Conservation (phyloP, 805 yeast species). For the Crinitomyces ghanaensis region DNA sequence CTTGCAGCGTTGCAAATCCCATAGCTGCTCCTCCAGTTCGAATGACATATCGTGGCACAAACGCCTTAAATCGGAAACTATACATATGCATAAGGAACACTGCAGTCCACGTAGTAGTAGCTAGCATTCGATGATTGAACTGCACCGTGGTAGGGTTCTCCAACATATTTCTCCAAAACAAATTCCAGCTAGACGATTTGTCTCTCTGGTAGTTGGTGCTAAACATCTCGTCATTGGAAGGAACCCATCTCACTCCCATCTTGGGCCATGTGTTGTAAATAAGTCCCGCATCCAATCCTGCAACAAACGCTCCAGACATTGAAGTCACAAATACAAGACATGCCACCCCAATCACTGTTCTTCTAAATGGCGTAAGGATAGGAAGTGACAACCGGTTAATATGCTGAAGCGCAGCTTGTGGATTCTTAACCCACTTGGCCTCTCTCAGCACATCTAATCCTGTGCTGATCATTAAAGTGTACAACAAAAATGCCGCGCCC, state of each 20-base stretch:
- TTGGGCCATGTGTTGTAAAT: conserved; percentile 93
- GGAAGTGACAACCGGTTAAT: conserved; percentile 50
- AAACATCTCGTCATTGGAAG: conserved; percentile 67
- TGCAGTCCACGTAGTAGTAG: conserved; percentile 65
- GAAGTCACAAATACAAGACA: conserved; percentile 77
- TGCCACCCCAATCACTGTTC: conserved; percentile 43
- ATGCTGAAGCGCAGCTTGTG: conserved; percentile 41
- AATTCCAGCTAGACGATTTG: conserved; percentile 16
- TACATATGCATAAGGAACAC: conserved; percentile 62
- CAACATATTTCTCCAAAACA: conserved; percentile 82
- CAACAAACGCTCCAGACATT: conserved; percentile 96
- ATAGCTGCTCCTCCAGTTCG: conserved; percentile 52
- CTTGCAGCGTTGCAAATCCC: conserved; percentile 81
- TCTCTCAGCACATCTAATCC: conserved; percentile 78
- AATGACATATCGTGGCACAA: conserved; percentile 47
- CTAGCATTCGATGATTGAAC: conserved; percentile 76
- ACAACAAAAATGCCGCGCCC: conserved; percentile 83
- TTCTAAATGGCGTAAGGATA: conserved; percentile 45
- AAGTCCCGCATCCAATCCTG: conserved; percentile 95
- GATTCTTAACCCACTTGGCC: conserved; percentile 53
- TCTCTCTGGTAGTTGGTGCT: conserved; percentile 67
- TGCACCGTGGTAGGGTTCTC: conserved; percentile 97
- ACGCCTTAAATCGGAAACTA: conserved; percentile 41
- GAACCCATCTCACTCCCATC: conserved; percentile 73
- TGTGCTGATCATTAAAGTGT: conserved; percentile 82